phyloP scores from a whole-genome alignment of 2,329 filamentous ascomycete species.

The Colletotrichum sojae region DNA sequence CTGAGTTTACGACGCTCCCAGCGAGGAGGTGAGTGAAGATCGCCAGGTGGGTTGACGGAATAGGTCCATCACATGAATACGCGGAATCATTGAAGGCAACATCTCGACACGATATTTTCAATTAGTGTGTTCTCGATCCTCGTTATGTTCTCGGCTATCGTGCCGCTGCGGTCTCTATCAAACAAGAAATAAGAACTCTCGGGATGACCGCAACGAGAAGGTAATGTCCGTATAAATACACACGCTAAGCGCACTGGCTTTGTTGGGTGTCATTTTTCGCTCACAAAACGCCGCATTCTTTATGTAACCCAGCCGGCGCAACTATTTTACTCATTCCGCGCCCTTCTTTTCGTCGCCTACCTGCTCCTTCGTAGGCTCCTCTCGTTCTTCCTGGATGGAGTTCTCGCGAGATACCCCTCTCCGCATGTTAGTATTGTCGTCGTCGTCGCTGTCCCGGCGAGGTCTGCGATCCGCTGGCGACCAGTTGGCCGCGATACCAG shows the following conservation, averaged over 20 bases:
- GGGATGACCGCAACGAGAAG: constrained; percentile 4
- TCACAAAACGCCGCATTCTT: constrained; percentile 26
- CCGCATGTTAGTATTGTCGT: constrained; percentile 35
- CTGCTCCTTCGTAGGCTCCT: constrained; percentile 23
- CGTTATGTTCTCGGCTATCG: neutral
- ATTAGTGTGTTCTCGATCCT: neutral
- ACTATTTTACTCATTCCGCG: constrained; percentile 33
- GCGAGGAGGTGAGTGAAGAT: neutral
- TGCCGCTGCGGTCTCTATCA: constrained; percentile 13
- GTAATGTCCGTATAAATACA: constrained; percentile 13
- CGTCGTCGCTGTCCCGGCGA: constrained; percentile 53
- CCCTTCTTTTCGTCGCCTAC: constrained; percentile 33
- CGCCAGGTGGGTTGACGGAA: neutral
- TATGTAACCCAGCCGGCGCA: constrained; percentile 20
- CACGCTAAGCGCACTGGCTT: constrained; percentile 20
- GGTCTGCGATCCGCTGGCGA: constrained; percentile 73
- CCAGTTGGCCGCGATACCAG: constrained; percentile 82
- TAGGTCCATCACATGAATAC: neutral
- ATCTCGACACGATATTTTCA: neutral
- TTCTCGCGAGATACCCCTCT: constrained; percentile 36
- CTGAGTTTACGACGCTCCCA: neutral
- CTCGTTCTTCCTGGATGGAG: constrained; percentile 34
- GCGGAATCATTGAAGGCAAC: neutral
- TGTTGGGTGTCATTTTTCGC: constrained; percentile 12
- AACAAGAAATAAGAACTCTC: constrained; percentile 1